Evolutionary conservation across 306 rosid genomes (phyloP).

Genomic region (Arachis stenosperma): DNA sequence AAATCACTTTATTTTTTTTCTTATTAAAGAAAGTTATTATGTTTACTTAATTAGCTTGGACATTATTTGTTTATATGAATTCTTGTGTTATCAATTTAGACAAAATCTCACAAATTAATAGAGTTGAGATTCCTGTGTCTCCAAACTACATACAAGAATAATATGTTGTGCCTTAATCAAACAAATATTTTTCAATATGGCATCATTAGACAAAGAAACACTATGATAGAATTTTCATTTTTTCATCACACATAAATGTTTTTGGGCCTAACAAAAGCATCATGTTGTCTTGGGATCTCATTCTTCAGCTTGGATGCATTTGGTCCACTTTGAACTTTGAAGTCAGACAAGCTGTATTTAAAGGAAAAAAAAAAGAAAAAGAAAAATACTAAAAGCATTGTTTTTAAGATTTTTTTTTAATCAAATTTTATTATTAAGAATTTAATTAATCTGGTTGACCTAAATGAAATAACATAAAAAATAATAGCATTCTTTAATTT

Average conservation of each 20-base stretch:
- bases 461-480: no score
- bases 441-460: no score
- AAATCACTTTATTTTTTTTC: slow-evolving; percentile 24
- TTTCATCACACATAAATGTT: background rate
- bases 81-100: slow-evolving; percentile 33
- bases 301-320: slow-evolving; percentile 23
- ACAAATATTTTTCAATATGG: slow-evolving; percentile 27
- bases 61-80: slow-evolving; percentile 23
- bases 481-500: no score
- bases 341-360: slow-evolving; percentile 2
- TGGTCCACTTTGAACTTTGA: slow-evolving; percentile 44
- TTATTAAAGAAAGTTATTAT: background rate
- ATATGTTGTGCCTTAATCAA: slow-evolving; percentile 26
- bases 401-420: no score
- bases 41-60: background rate
- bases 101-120: slow-evolving; percentile 20
- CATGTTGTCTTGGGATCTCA: slow-evolving; percentile 41
- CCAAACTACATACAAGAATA: slow-evolving; percentile 27
- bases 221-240: background rate
- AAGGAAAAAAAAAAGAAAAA: no score
- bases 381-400: no score
- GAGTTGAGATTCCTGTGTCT: slow-evolving; percentile 36
- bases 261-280: slow-evolving; percentile 28
- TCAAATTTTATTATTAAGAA: no score
- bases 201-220: background rate